Evolutionary conservation across 2,329 filamentous ascomycete species (phyloP), one percentile per base, ranked within the genome.

Genomic region (Neofusicoccum cordaticola): DNA sequence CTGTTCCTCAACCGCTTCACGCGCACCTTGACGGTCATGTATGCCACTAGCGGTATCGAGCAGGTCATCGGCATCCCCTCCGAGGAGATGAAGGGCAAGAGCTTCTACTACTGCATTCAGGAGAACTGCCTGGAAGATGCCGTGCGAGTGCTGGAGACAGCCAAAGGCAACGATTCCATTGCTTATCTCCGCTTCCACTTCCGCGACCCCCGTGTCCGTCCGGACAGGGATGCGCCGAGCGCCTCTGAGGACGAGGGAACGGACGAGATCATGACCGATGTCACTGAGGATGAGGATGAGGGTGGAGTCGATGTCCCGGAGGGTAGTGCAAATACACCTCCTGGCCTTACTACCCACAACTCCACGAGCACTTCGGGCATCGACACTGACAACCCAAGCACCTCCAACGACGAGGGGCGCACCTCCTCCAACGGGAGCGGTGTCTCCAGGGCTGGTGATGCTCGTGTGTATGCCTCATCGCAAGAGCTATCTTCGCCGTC

Each of bases 121-220:
- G 87, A 91, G 69, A 89, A 88, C 66, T 95, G 91, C 69, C 81
- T 95, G 34, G 81, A 85, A 8, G 90, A 95, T 69, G 91, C 91
- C 3, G 86, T 94, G 39, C 85, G 87, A 67, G 93, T 90, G 70
- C 78, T 96, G 37, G 92, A 96, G 76, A 90, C 90, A 68, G 92
- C 92, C 22, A 96, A 96, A 74, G 89, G 90, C 34, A 96, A 96
- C 71, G 91, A 96, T 74, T 96, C 92, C 1, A 95, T 96, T 71
- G 92, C 92, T 1, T 96, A 96, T 71, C 82, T 96, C 66, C 89
- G 92, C 17, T 96, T 96, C 75, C 91, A 88, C 85, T 94, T 90
- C 71, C 85, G 90, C 62, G 89, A 95, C 73, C 91, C 91, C 17
- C 83, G 89, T 35, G 31, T 42, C 15, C 39, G 39, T 22, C 53